Base-by-base conservation (phyloP, 768 basidiomycete genomes). In the Tricholoma sp. region DNA sequence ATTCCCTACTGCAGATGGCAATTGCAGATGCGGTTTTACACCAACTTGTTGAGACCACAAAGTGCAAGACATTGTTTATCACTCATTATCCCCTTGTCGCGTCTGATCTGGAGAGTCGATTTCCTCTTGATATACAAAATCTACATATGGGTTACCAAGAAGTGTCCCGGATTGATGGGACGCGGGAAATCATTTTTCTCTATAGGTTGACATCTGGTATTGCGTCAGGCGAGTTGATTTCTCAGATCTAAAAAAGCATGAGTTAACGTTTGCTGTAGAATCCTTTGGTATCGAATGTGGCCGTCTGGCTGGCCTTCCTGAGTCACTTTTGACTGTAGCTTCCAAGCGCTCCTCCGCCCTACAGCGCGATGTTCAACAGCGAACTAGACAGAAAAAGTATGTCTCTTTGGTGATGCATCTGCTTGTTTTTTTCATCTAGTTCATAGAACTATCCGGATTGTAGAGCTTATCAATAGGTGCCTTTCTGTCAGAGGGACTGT, bases 211-310 rank as follows among this genome's bases (percentile, higher is more conserved):
- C 80, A 0, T 70, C 74, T 6, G 94, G 94, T 10, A 74, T 93
- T 34, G 88, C 92, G 3, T 74, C 79, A 59, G 83, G 84, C 71
- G 55, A 56, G 64, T 59, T 24, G 15, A 52, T 28, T 18, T 33
- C 18, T 39, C n/a, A 41, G 17, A 6, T 29, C 53, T n/a, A 31
- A 6, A 17, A 32, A 55, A 37, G n/a, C 34, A 37, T 31, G 17
- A 20, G 42, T 36, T 42, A 29, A 29, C 48, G 20, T 47, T 49
- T 17, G n/a, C 47, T 29, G 10, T 54, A 76, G 88, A 88, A 64
- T 94, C 91, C 0, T 98, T 94, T 66, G 94, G 94, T 10, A 85
- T 97, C 8, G 94, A 96, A 75, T 96, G 94, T 68, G 94, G 86
- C 7, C 81, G 92, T 44, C 79, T 98, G 24, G 96, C 96, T 0